phyloP scores from a whole-genome alignment of 768 basidiomycete species.

The Strobilomyces dryophilus region DNA sequence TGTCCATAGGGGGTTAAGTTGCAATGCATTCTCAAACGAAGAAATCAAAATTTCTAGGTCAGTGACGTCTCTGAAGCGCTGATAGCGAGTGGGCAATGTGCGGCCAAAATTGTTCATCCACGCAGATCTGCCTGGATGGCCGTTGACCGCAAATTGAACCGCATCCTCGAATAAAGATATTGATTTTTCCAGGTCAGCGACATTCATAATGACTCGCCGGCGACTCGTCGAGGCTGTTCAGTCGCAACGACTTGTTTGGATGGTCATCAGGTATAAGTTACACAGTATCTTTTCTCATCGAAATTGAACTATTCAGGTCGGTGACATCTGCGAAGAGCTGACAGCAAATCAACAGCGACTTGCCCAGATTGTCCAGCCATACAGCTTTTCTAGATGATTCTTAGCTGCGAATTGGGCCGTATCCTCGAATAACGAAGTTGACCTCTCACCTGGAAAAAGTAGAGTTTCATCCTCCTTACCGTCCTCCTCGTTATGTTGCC shows the following conservation, averaged over 20 bases:
- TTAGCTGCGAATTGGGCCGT: background rate
- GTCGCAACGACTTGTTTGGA: background rate
- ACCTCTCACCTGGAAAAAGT: background rate
- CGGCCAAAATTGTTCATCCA: background rate
- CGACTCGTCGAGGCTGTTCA: background rate
- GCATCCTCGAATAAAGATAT: background rate
- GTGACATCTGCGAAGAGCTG: too few species aligned
- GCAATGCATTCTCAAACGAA: background rate
- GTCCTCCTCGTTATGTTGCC: background rate
- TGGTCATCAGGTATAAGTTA: background rate
- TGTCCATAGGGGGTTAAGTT: background rate
- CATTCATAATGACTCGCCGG: background rate
- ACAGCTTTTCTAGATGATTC: background rate
- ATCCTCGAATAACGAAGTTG: background rate
- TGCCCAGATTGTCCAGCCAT: background rate
- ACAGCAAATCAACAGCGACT: too few species aligned
- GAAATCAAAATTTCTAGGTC: background rate
- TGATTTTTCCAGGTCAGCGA: background rate
- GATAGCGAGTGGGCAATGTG: background rate
- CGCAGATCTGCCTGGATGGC: background rate
- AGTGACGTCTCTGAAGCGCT: background rate
- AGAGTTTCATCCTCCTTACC: constrained; percentile 1
- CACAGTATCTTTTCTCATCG: too few species aligned
- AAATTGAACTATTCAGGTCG: background rate
- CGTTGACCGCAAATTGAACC: background rate